Base-by-base conservation (phyloP, 2,329 filamentous ascomycete genomes). In the Stenocarpella maydis region DNA sequence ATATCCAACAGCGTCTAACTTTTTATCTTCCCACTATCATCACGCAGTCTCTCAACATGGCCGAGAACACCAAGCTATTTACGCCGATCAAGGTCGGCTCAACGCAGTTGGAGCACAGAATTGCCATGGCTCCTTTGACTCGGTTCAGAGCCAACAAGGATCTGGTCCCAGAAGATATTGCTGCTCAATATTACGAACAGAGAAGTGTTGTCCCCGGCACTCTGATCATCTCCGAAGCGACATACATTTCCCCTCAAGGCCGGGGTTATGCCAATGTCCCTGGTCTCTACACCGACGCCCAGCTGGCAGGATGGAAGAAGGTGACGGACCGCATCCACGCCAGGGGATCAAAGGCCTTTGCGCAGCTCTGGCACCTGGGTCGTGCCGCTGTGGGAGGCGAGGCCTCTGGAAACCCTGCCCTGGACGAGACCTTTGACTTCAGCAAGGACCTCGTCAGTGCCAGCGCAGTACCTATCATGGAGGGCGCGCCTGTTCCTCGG, bases 351-450 rank as follows among this genome's bases (percentile, higher is more conserved):
- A 87, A 83, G 74, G 88, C 92, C 71, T 92, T 84, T 78, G 80
- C 85, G 34, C 91, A 93, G 75, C 80, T 93, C 0, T 92, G 90
- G 88, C 85, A 86, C 1, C 79, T 89, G 0, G 90, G 91, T 9
- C 85, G 91, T 1, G 82, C 84, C 1, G 85, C 85, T 2, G 76
- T 78, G 10, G 69, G 70, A 0, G 71, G 73, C 31, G 72, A 74
- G n/a, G 61, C 69, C 7, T 85, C 74, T 81, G 84, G 58, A 82
- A 87, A 71, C 81, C 79, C 74, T 80, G 85, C 69, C 3, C 39
- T 47, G 26, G 69, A 71, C 47, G 63, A 67, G 34, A 45, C 54
- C 15, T 71, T 69, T 34, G 69, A 71, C 55, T 69, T 52, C 41
- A 64, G 41, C 39, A 54, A 67, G 54, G 49, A 69, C 81, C 85